A percentile compares a stretch with the other conserved stretches of the same genome.
These are phyloP conservation scores for Cystobasidiaceae sp. DNA, from an alignment of 1,284 basidiomycete genomes.

Conservation along the genomic window DNA sequence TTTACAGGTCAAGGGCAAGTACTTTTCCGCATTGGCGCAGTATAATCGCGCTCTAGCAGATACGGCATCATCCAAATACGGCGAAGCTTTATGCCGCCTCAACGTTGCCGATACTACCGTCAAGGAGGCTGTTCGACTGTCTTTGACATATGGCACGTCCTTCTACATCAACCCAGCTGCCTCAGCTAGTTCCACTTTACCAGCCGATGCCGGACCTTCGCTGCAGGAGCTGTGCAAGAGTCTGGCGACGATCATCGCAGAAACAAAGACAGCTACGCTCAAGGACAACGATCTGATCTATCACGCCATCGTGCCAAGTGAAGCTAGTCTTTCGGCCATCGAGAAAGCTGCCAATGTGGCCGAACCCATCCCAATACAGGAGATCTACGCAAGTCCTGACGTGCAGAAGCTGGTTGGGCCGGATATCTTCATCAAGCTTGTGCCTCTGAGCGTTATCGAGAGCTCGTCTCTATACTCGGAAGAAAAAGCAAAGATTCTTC, in stretches of 20 bases:
- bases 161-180: constrained; percentile 57
- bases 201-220: constrained; percentile 72
- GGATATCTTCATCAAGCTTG: constrained; percentile 80
- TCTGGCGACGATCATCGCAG: constrained; percentile 69
- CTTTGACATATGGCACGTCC: constrained; percentile 64
- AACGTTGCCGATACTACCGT: constrained; percentile 71
- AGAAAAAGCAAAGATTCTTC: constrained; percentile 94
- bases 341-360: constrained; percentile 70
- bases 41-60: constrained; percentile 82
- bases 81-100: constrained; percentile 76
- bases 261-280: constrained; percentile 68
- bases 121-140: constrained; percentile 73
- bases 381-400: constrained; percentile 83
- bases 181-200: constrained; percentile 63
- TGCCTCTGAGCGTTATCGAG: constrained; percentile 93
- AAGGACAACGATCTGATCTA: constrained; percentile 97
- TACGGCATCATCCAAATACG: constrained; percentile 69
- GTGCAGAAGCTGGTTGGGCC: constrained; percentile 92
- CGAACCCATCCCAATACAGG: constrained; percentile 81
- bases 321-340: constrained; percentile 70
- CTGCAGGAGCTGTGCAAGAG: constrained; percentile 77
- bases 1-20: constrained; percentile 76
- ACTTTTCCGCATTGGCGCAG: constrained; percentile 79
- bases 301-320: constrained; percentile 81
- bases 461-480: constrained; percentile 94